Conservation (phyloP, 345 rosid genomes). For the Euphorbia tirucalli region DNA sequence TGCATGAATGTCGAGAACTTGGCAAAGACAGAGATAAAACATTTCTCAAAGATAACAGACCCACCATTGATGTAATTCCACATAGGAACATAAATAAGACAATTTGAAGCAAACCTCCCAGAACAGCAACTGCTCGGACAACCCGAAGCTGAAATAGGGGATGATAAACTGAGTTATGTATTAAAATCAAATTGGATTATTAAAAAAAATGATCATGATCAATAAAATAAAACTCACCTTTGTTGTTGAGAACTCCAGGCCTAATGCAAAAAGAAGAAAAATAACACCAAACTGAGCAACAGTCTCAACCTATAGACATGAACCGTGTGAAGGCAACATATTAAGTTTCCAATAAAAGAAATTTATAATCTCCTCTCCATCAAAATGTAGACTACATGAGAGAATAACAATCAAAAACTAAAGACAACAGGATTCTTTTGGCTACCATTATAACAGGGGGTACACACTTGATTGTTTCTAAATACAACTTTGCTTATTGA, state of each 20-base stretch:
- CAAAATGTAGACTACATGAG: not conserved
- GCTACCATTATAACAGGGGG: conserved; percentile 5
- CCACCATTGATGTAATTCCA: conserved; percentile 80
- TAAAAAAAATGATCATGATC: conserved; percentile 4
- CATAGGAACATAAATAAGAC: conserved; percentile 87
- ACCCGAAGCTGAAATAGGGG: conserved; percentile 69
- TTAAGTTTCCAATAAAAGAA: not conserved
- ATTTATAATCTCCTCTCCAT: not conserved
- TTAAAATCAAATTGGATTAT: not conserved
- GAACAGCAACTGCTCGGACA: conserved; percentile 89
- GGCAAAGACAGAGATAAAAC: not conserved
- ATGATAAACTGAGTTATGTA: not conserved
- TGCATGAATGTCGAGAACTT: not conserved
- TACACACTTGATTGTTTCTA: not conserved
- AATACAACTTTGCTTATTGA: conserved; percentile 5
- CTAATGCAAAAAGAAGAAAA: conserved; percentile 91
- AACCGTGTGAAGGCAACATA: not conserved
- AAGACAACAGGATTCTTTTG: not conserved
- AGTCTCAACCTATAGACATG: conserved; percentile 71
- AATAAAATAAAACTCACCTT: conserved; percentile 46
- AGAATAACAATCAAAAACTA: not conserved
- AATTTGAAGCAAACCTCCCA: conserved; percentile 90
- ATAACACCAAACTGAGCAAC: conserved; percentile 98
- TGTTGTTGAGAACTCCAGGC: conserved; percentile 79
- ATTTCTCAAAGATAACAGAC: conserved; percentile 16